Evolutionary conservation across 139 green algal genomes (phyloP).

Genomic region (Picocystis salinarum): DNA sequence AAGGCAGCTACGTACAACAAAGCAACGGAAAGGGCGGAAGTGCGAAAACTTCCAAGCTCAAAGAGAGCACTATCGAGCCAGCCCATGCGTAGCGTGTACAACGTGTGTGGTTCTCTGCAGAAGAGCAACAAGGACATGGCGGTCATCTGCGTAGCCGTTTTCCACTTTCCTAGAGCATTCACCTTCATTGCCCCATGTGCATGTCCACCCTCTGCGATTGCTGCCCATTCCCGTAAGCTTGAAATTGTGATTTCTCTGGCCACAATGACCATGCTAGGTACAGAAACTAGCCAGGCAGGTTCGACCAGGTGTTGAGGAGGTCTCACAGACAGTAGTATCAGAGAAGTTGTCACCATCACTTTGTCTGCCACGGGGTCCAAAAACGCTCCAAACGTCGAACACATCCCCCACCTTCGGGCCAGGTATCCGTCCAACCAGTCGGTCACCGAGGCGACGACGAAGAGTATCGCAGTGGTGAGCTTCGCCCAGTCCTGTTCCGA

Average conservation of each 20-base stretch:
- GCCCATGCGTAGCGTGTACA: too few relatives aligned
- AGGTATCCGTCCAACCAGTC: conserved; percentile 1
- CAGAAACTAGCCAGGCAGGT: conserved; percentile 5
- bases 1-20: too few relatives aligned
- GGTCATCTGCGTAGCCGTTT: conserved; percentile 21
- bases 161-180: conserved; percentile 39
- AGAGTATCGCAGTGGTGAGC: background rate
- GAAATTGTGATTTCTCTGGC: background rate
- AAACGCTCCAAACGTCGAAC: background rate
- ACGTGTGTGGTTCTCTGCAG: conserved; percentile 19
- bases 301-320: conserved; percentile 14
- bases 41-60: too few relatives aligned
- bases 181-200: conserved; percentile 22
- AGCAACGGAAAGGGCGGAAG: too few relatives aligned
- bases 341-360: background rate
- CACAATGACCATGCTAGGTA: background rate
- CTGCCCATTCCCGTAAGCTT: background rate
- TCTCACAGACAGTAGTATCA: conserved; percentile 15
- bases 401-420: background rate
- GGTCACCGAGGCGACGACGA: conserved; percentile 1
- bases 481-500: too few relatives aligned
- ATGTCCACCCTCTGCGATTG: background rate
- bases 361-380: conserved; percentile 1
- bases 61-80: too few relatives aligned
- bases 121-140: conserved; percentile 6